Evolutionary conservation across 495 filamentous ascomycete genomes (phyloP), one percentile per base, ranked within the genome.

Genomic region (Pyrenopolyporus hunteri): DNA sequence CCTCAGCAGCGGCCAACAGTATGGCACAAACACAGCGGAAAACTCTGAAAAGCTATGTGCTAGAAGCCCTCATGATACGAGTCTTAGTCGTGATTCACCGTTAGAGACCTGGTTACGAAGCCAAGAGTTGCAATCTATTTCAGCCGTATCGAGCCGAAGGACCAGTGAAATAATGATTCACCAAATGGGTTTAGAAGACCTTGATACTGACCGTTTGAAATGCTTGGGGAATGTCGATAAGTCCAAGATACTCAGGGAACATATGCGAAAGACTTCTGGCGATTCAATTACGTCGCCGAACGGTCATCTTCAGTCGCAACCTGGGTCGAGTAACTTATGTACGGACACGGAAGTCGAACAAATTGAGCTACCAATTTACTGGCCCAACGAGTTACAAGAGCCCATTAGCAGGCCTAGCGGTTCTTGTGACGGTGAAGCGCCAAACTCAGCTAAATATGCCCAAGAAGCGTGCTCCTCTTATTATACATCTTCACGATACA

Each of bases 21-120:
- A 53, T 53, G 10, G 47, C 20, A 14, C 33, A 56, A 19, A 40
- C 59, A 7, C 20, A 44, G 25, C 42, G 22, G 32, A 32, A 9
- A 35, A 20, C 16, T 35, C 13, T 2, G 62, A 56, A 20, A 37
- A 45, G 57, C 62, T 26, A 35, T 57, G 11, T 50, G 63, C 16
- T 31, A 66, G 22, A 45, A 56, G 17, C 45, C 58, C 49, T 37
- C n/a, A 46, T n/a, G 59, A 59, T 29, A 58, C 43, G 42, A 25
- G 28, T 10, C 52, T 47, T 28, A 37, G 67, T 19, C 46, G 73
- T 25, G 64, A 73, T 57, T 77, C 75, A 0, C 74, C 74, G 22
- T 35, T 78, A 33, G 64, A 71, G 23, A 70, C 69, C n/a, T 78
- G 76, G 76, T 53, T 78, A 28, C 50, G 75, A 9, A 78, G 74